Conservation (phyloP, 306 rosid species). For the Cucurbita argyrosperma region DNA sequence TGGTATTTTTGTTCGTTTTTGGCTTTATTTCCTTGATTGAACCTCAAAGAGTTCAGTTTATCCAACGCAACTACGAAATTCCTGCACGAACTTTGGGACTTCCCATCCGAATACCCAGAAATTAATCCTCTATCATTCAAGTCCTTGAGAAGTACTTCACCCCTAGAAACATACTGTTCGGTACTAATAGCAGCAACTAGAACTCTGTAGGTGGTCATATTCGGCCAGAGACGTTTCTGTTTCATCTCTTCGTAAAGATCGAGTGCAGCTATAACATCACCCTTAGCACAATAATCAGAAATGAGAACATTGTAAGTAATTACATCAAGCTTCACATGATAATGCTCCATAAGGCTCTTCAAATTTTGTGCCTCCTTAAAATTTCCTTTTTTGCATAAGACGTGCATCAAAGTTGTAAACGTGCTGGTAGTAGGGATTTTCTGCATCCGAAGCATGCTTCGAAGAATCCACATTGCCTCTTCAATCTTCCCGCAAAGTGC, state of each 20-base stretch:
- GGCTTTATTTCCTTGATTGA: constrained; percentile 11
- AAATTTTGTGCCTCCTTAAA: constrained; percentile 36
- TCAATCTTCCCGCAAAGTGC: constrained; percentile 42
- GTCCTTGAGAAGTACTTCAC: constrained; percentile 41
- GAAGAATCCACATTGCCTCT: constrained; percentile 38
- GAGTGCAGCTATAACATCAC: constrained; percentile 43
- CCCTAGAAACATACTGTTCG: constrained; percentile 18
- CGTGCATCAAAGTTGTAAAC: constrained; percentile 66
- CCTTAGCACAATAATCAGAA: constrained; percentile 52
- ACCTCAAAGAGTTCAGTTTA: constrained; percentile 21
- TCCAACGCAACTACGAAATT: constrained; percentile 26
- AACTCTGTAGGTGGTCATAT: constrained; percentile 32
- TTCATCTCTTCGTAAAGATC: constrained; percentile 60
- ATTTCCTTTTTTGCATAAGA: constrained; percentile 38
- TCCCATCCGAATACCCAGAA: constrained; percentile 20
- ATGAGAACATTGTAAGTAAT: constrained; percentile 51
- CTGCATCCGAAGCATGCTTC: constrained; percentile 31
- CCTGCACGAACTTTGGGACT: constrained; percentile 17
- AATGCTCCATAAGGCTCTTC: constrained; percentile 41
- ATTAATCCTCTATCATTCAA: constrained; percentile 37
- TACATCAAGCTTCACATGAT: constrained; percentile 45
- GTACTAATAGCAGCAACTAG: constrained; percentile 30
- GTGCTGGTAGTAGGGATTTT: constrained; percentile 54
- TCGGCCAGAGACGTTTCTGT: constrained; percentile 43
- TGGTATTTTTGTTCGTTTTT: not conserved